A percentile compares a stretch with the other conserved stretches of the same genome.
These are phyloP conservation scores for Dichotomocladium elegans DNA, from an alignment of 371 early-diverging fungal genomes.

Conservation along the genomic window DNA sequence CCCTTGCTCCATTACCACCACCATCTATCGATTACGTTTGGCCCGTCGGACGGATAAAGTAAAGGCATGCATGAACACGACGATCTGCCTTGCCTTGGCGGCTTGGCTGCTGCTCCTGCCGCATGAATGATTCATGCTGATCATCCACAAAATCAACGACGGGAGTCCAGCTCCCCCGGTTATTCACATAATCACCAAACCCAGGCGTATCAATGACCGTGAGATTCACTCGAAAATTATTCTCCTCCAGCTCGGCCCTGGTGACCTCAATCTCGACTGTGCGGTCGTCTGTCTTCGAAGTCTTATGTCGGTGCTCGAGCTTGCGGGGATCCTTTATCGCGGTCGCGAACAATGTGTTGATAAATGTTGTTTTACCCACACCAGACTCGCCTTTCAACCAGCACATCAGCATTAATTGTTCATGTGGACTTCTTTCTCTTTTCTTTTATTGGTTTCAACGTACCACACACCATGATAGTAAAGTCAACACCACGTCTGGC, in stretches of 20 bases:
- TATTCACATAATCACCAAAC: conserved; percentile 83
- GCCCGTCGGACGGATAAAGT: conserved; percentile 89
- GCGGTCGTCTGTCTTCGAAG: conserved; percentile 50
- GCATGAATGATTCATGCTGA: conserved; percentile 90
- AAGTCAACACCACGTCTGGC: conserved; percentile 89
- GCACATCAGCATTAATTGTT: too few species aligned
- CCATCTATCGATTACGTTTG: conserved; percentile 56
- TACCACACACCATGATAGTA: conserved; percentile 97
- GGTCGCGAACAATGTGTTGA: conserved; percentile 75
- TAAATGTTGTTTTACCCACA: conserved; percentile 69
- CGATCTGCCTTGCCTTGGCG: conserved; percentile 60
- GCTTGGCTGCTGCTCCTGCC: conserved; percentile 57
- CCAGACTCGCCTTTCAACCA: conserved; percentile 46
- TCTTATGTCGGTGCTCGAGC: conserved; percentile 28
- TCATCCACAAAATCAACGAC: conserved; percentile 85
- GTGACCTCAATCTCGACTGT: conserved; percentile 66
- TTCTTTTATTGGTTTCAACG: conserved; percentile 11
- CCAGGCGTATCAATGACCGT: conserved; percentile 90
- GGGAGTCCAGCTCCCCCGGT: conserved; percentile 68
- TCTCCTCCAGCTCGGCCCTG: conserved; percentile 86
- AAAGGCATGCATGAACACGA: conserved; percentile 88
- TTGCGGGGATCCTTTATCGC: conserved; percentile 54
- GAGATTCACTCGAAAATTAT: conserved; percentile 89
- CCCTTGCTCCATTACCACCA: too few species aligned
- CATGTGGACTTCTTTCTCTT: too few species aligned